These are phyloP conservation scores for Serpula lacrymans DNA, from an alignment of 768 basidiomycete species.

Conservation along the genomic window DNA sequence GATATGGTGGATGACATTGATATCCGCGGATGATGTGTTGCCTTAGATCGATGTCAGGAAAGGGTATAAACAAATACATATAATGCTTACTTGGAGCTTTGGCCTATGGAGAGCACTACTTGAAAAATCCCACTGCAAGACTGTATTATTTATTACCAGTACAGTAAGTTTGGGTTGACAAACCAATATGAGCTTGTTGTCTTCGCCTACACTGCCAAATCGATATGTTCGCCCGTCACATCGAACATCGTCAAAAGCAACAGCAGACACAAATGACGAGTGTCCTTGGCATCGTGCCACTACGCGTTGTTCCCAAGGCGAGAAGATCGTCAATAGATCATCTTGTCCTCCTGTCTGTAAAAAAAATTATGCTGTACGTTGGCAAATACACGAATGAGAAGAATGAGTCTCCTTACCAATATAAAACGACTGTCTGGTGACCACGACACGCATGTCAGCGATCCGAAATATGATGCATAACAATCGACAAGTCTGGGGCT, in stretches of 20 bases:
- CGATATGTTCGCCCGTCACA: conserved; percentile 90
- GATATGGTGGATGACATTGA: conserved; percentile 81
- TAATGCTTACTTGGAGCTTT: conserved; percentile 53
- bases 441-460: conserved; percentile 88
- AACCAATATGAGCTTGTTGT: conserved; percentile 91
- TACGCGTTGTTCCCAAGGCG: conserved; percentile 90
- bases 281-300: conserved; percentile 97
- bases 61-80: not conserved
- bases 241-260: conserved; percentile 87
- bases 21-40: conserved; percentile 66
- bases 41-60: too few relatives aligned
- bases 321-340: conserved; percentile 91
- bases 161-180: conserved; percentile 17
- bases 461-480: conserved; percentile 93
- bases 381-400: conserved; percentile 5
- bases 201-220: conserved; percentile 95
- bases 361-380: conserved; percentile 7
- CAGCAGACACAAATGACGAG: conserved; percentile 85
- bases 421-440: conserved; percentile 95
- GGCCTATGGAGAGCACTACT: conserved; percentile 88
- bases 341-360: conserved; percentile 92
- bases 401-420: conserved; percentile 43
- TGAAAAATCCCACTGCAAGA: conserved; percentile 86
- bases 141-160: conserved; percentile 6
- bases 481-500: conserved; percentile 78